Base-by-base conservation (phyloP, 768 basidiomycete genomes). In the Tylopilus cervinicoccineus region DNA sequence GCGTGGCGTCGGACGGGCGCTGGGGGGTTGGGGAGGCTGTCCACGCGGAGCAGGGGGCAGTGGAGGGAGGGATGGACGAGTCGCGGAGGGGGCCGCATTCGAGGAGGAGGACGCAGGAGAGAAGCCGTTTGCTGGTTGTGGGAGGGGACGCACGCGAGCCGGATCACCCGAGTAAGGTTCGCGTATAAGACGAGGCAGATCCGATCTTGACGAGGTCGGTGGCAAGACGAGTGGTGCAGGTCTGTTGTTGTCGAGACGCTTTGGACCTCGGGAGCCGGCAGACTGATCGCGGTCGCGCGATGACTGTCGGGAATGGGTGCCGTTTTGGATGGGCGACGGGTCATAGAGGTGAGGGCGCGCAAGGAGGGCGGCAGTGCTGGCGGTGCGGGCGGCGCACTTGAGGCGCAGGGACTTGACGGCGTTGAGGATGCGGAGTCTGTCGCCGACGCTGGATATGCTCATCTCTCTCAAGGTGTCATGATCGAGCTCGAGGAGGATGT, bases 401-500 rank as follows among this genome's bases (percentile, higher is more conserved):
- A 80, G 77, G 28, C 94, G 74, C 14, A 98, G 74, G 6, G 71
- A 63, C 63, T 93, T 93, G 51, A 99, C 87, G 1, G 84, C 95
- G 48, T 81, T 86, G 17, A 92, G 61, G 42, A 99, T 87, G 61
- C 91, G 79, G 8, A 97, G 80, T 41, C 94, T 75, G 68, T 99
- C 96, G 11, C 96, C 96, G 34, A 99, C 86, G 67, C 86, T 91
- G 27, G 75, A 59, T 24, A 99, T 79, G 13, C 88, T 88, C 82
- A 98, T 89, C 69, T 99, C 96, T 63, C 85, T 90, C 42, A 99
- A 71, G 2, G 83, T 86, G 7, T 72, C 67, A 66, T 93, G 89
- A 61, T 98, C 95, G 38, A 98, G 72, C 54, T 99, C 96, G 42
- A 97, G 76, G 16, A 99, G 70, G 19, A 99, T 84, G 62, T 91